Evolutionary conservation across 495 filamentous ascomycete species (phyloP), one percentile per base, ranked within the genome.

Genomic region (Neurospora pannonica): DNA sequence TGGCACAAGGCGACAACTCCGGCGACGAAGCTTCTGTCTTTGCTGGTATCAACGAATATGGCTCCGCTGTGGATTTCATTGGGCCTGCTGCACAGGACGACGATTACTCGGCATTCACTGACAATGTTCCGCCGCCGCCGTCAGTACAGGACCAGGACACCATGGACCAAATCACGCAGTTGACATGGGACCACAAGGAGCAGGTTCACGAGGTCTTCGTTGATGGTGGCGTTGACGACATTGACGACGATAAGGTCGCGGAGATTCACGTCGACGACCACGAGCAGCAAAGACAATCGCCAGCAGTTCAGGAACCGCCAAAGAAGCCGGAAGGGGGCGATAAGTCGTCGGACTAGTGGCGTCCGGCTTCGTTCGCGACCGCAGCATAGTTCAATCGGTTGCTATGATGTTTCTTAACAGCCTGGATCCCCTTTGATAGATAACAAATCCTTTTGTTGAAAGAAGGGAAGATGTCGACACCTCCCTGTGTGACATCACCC

Each of bases 211-310:
- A 78, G 5, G 81, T 85, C 0, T 79, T 81, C 6, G 78, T 73
- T 2, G 77, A 77, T 38, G 54, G 73, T 8, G 81, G 76, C 48
- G 74, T 77, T 34, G 79, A 81, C 43, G 78, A 81, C 46, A 78
- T 74, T 36, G 83, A 81, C 31, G 85, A 81, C 70, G 80, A 82
- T 60, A 78, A 76, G 72, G 85, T 85, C 6, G 79, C 84, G 9
- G 85, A 87, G 76, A 87, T 87, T 19, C 84, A 84, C 67, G 74
- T 87, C 10, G 82, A 81, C 39, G 83, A 83, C 38, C 79, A 79
- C 19, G 72, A 76, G 8, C 75, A 77, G 31, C 73, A 76, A n/a
- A 21, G 39, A 36, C 70, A 37, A 43, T 67, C 54, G 4, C 54
- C 19, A 73, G 34, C 36, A 76, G 70, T 54, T 71, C 70, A 48